phyloP scores from a whole-genome alignment of 2,329 filamentous ascomycete genomes.

The Aspergillus sp. region DNA sequence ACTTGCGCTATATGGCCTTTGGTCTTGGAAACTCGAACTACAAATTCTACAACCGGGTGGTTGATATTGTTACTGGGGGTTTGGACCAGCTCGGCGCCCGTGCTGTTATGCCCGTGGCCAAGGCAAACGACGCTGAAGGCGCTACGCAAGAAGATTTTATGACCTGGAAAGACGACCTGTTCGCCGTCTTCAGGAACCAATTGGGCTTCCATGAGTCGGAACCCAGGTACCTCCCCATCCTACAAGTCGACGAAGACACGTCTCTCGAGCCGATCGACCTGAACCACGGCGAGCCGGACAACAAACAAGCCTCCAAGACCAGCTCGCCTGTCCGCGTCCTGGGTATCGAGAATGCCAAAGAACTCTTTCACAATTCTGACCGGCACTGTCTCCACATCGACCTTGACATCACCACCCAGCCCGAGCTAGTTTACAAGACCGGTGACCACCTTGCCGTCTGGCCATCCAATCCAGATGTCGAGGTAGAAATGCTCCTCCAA shows the following conservation, averaged over 20 bases:
- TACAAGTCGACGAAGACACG: conserved; percentile 65
- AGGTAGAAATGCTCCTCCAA: conserved; percentile 74
- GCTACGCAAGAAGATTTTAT: conserved; percentile 96
- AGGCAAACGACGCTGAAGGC: conserved; percentile 86
- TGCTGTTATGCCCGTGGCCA: conserved; percentile 71
- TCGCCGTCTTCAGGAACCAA: conserved; percentile 65
- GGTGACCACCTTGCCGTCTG: conserved; percentile 89
- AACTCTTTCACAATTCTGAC: conserved; percentile 72
- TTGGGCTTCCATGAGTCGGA: conserved; percentile 83
- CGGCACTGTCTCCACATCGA: conserved; percentile 89
- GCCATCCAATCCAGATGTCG: conserved; percentile 80
- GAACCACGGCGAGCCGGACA: conserved; percentile 83
- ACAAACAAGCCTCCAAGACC: conserved; percentile 62
- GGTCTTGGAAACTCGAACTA: conserved; percentile 95
- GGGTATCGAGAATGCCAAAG: conserved; percentile 73
- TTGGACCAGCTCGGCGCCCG: conserved; percentile 69
- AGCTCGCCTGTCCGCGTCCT: conserved; percentile 69
- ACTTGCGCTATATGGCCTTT: conserved; percentile 73
- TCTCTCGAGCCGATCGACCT: conserved; percentile 67
- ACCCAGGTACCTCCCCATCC: conserved; percentile 79
- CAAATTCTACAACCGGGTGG: conserved; percentile 94
- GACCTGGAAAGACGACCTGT: conserved; percentile 95
- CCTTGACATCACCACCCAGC: conserved; percentile 67
- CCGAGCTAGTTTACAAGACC: conserved; percentile 83
- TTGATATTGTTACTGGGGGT: conserved; percentile 72